These are phyloP conservation scores for Lentithecium fluviatile DNA, from an alignment of 495 filamentous ascomycete species.

Conservation along the genomic window DNA sequence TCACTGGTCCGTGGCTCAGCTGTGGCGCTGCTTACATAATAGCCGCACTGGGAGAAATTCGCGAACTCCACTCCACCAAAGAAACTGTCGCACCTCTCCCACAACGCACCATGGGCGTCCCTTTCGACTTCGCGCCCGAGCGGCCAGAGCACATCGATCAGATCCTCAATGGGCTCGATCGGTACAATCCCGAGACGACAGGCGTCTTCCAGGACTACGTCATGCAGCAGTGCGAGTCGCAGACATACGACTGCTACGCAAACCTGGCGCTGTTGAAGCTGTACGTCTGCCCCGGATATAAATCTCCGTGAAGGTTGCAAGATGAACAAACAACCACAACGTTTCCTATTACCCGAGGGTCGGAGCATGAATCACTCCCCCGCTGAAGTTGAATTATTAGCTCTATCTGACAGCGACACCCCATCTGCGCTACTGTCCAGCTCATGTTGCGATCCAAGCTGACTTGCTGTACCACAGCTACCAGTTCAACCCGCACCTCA, in stretches of 20 bases:
- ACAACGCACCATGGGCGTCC: slow-evolving; percentile 46
- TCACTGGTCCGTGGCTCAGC: too few relatives aligned
- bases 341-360: slow-evolving; percentile 99
- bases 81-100: slow-evolving; percentile 10
- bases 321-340: slow-evolving; percentile 73
- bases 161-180: slow-evolving; percentile 92
- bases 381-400: slow-evolving; percentile 59
- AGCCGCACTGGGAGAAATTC: too few relatives aligned
- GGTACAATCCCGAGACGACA: slow-evolving; percentile 98
- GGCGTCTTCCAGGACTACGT: slow-evolving; percentile 94
- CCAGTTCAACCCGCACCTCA: slow-evolving; percentile 99
- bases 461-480: slow-evolving; percentile 59
- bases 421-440: slow-evolving; percentile 4
- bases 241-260: slow-evolving; percentile 91
- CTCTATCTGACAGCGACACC: slow-evolving; percentile 58
- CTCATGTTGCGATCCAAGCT: background rate
- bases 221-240: slow-evolving; percentile 87
- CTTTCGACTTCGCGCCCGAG: slow-evolving; percentile 56
- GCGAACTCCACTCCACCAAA: too few relatives aligned
- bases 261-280: slow-evolving; percentile 95
- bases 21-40: too few relatives aligned
- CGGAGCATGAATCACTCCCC: slow-evolving; percentile 51
- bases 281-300: slow-evolving; percentile 65
- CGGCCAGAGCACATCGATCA: slow-evolving; percentile 85
- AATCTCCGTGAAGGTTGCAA: slow-evolving; percentile 35